phyloP scores from a whole-genome alignment of 2,329 filamentous ascomycete species.

The Sporothrix mexicana region DNA sequence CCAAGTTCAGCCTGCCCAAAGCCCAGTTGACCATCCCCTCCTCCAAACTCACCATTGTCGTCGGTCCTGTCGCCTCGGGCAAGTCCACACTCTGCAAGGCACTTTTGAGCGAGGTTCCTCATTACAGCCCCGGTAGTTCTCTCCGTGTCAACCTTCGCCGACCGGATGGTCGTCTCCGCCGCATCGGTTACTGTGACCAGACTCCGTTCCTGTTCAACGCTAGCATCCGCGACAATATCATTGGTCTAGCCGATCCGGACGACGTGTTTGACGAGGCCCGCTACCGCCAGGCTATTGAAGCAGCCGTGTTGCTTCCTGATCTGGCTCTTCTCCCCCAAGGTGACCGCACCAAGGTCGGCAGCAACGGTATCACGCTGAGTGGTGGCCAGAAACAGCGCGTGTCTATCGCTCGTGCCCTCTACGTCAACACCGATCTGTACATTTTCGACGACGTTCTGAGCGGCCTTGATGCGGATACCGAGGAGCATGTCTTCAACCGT shows the following conservation, averaged over 20 bases:
- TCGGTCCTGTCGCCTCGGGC: conserved; percentile 53
- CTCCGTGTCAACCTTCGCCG: conserved; percentile 38
- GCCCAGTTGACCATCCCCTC: conserved; percentile 45
- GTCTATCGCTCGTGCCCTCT: conserved; percentile 41
- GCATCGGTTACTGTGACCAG: conserved; percentile 50
- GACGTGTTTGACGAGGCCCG: conserved; percentile 38
- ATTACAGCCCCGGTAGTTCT: conserved; percentile 38
- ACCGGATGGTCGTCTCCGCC: conserved; percentile 33
- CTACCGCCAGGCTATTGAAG: conserved; percentile 44
- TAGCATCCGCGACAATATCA: conserved; percentile 45
- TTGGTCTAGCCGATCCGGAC: conserved; percentile 37
- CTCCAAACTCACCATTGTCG: conserved; percentile 48
- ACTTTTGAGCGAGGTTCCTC: conserved; percentile 48
- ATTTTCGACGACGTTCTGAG: conserved; percentile 37
- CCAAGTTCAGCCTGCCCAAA: conserved; percentile 41
- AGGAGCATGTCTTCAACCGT: conserved; percentile 48
- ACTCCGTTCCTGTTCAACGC: conserved; percentile 46
- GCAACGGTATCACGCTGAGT: conserved; percentile 47
- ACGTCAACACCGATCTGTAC: conserved; percentile 39
- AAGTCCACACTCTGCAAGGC: conserved; percentile 53
- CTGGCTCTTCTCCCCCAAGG: conserved; percentile 44
- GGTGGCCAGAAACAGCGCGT: conserved; percentile 47
- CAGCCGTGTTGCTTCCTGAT: conserved; percentile 43
- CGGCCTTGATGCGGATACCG: conserved; percentile 49
- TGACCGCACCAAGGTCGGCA: conserved; percentile 46